These are phyloP conservation scores for Sporisorium graminicola DNA, from an alignment of 1,284 basidiomycete genomes.

Conservation along the genomic window DNA sequence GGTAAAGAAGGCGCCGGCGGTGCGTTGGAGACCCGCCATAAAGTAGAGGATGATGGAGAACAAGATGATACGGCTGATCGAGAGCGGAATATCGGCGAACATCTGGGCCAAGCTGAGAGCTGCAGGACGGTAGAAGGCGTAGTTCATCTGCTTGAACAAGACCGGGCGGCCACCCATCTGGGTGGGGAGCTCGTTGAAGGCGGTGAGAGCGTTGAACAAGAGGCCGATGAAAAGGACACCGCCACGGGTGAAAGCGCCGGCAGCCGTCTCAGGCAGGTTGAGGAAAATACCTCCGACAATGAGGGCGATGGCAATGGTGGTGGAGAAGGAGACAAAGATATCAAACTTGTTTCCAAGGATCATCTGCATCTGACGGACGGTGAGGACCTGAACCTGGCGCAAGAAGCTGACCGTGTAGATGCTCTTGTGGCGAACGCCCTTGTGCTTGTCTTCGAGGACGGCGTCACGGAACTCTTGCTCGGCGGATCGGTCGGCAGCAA, in stretches of 20 bases:
- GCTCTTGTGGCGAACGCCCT: constrained; percentile 38
- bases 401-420: constrained; percentile 39
- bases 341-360: constrained; percentile 84
- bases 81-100: constrained; percentile 79
- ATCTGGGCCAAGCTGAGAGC: constrained; percentile 76
- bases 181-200: constrained; percentile 76
- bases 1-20: constrained; percentile 70
- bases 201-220: constrained; percentile 64
- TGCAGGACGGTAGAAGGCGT: constrained; percentile 71
- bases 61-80: constrained; percentile 73
- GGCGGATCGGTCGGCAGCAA: constrained; percentile 34
- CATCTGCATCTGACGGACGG: constrained; percentile 81
- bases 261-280: constrained; percentile 52
- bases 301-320: constrained; percentile 72
- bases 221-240: constrained; percentile 64
- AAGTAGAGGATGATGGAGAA: constrained; percentile 78
- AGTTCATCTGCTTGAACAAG: constrained; percentile 74
- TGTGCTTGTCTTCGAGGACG: constrained; percentile 47
- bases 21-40: constrained; percentile 75
- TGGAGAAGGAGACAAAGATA: constrained; percentile 72
- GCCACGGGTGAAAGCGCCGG: constrained; percentile 59
- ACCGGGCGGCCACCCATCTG: constrained; percentile 79
- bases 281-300: constrained; percentile 85
- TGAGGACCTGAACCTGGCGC: constrained; percentile 73
- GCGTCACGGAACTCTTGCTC: constrained; percentile 41